phyloP scores from a whole-genome alignment of 1,284 basidiomycete species.

The Tilletiaria anomala region DNA sequence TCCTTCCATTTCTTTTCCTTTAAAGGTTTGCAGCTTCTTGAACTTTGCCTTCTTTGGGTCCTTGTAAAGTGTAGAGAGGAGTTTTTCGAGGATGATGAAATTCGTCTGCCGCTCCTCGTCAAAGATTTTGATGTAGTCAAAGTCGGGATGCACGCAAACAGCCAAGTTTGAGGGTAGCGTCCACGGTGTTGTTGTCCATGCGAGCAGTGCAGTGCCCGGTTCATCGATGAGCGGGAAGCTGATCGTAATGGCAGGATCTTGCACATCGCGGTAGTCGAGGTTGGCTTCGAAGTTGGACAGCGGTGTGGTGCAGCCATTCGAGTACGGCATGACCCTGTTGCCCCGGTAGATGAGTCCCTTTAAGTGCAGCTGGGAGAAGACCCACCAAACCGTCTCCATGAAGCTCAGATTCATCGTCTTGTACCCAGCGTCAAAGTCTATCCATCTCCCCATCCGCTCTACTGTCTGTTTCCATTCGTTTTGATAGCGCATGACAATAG shows the following conservation, averaged over 20 bases:
- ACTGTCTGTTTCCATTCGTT: slow-evolving; percentile 86
- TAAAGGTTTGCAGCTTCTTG: slow-evolving; percentile 69
- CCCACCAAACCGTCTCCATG: slow-evolving; percentile 99
- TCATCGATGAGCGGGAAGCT: slow-evolving; percentile 87
- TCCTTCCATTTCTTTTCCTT: slow-evolving; percentile 82
- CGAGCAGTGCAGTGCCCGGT: slow-evolving; percentile 73
- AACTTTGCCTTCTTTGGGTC: slow-evolving; percentile 95
- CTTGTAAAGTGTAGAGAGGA: slow-evolving; percentile 84
- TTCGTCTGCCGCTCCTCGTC: slow-evolving; percentile 75
- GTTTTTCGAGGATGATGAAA: slow-evolving; percentile 80
- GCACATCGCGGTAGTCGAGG: slow-evolving; percentile 79
- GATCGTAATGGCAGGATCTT: slow-evolving; percentile 86
- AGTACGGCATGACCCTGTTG: slow-evolving; percentile 93
- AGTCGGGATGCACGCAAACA: slow-evolving; percentile 89
- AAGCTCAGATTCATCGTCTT: slow-evolving; percentile 85
- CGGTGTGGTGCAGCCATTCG: slow-evolving; percentile 87
- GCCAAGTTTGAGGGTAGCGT: slow-evolving; percentile 90
- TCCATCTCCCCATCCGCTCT: slow-evolving; percentile 97
- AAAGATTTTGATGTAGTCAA: slow-evolving; percentile 92
- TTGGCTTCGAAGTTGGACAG: slow-evolving; percentile 97
- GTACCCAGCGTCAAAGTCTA: slow-evolving; percentile 99
- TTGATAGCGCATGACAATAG: slow-evolving; percentile 95
- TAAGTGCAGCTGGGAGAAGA: slow-evolving; percentile 81
- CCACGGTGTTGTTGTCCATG: slow-evolving; percentile 99
- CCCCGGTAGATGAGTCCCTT: slow-evolving; percentile 92